Evolutionary conservation across 169 alveolate genomes (phyloP).

Genomic region (Hammondia hammondi): DNA sequence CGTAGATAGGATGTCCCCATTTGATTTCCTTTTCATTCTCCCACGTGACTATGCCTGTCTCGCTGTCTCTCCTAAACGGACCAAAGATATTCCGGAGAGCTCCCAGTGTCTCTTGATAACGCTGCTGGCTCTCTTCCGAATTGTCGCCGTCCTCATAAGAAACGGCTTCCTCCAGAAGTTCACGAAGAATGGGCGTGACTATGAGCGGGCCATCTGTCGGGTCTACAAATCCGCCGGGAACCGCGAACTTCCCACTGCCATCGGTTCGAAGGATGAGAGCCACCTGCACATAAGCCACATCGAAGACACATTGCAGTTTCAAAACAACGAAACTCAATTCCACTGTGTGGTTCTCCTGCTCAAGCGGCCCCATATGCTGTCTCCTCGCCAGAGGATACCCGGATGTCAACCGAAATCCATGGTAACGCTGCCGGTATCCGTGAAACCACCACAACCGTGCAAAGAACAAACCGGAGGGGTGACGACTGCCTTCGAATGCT

Average conservation of each 20-base stretch:
- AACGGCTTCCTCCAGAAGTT: constrained; percentile 58
- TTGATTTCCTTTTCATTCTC: not conserved
- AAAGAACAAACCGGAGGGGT: too few species aligned
- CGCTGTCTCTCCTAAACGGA: not conserved
- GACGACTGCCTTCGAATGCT: not conserved
- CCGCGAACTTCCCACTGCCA: constrained; percentile 50
- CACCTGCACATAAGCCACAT: constrained; percentile 29
- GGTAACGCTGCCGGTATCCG: too few species aligned
- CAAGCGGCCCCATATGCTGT: not conserved
- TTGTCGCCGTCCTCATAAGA: not conserved
- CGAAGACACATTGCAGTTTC: not conserved
- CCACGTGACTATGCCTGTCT: not conserved
- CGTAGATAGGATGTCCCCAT: constrained; percentile 49
- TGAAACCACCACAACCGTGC: too few species aligned
- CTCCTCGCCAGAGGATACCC: too few species aligned
- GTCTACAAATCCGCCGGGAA: constrained; percentile 67
- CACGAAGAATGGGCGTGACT: constrained; percentile 8
- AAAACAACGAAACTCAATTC: too few species aligned
- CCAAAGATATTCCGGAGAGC: constrained; percentile 36
- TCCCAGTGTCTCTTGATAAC: constrained; percentile 1
- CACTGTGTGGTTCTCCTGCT: not conserved
- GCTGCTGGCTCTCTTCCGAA: not conserved
- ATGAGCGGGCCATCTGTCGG: constrained; percentile 6
- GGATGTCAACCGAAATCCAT: too few species aligned
- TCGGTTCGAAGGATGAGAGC: constrained; percentile 47